A percentile compares a stretch with the other conserved stretches of the same genome.
Conservation (phyloP, 2,329 filamentous ascomycete genomes). For the Pyricularia grisea region DNA sequence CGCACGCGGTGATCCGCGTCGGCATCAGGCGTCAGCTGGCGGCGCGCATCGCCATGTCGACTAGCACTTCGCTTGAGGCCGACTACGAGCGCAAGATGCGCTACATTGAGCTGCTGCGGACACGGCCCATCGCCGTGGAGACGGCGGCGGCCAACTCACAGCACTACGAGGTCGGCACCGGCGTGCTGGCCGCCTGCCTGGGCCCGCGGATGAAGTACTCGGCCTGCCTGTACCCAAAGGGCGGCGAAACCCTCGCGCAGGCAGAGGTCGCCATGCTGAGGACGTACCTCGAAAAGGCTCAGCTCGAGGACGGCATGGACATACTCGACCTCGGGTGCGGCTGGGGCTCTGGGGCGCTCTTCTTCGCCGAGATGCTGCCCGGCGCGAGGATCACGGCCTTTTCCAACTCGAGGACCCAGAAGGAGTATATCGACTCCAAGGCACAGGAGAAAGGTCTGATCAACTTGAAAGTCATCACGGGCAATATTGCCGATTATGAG, state of each 20-base stretch:
- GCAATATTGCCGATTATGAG: slow-evolving; percentile 56
- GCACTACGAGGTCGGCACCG: slow-evolving; percentile 65
- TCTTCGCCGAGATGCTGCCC: slow-evolving; percentile 56
- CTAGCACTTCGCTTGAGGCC: slow-evolving; percentile 32
- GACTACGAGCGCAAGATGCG: slow-evolving; percentile 51
- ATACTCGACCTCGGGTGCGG: slow-evolving; percentile 60
- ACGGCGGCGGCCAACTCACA: slow-evolving; percentile 57
- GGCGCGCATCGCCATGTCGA: slow-evolving; percentile 38
- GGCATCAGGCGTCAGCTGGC: slow-evolving; percentile 58
- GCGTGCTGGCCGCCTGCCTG: slow-evolving; percentile 49
- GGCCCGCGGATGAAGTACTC: slow-evolving; percentile 67
- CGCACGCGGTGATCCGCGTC: slow-evolving; percentile 50
- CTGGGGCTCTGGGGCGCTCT: slow-evolving; percentile 58
- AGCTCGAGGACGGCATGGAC: slow-evolving; percentile 47
- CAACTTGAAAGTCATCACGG: slow-evolving; percentile 56
- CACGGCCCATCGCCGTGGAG: slow-evolving; percentile 58
- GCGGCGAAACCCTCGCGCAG: slow-evolving; percentile 51
- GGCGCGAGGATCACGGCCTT: slow-evolving; percentile 55
- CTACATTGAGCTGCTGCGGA: slow-evolving; percentile 50
- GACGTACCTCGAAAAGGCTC: slow-evolving; percentile 51
- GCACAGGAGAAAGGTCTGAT: slow-evolving; percentile 44
- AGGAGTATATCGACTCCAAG: slow-evolving; percentile 53
- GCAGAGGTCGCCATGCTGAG: slow-evolving; percentile 59
- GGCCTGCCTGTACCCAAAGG: slow-evolving; percentile 55
- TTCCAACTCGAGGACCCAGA: slow-evolving; percentile 61